Percentiles rank a stretch among this genome's conserved stretches.
Evolutionary conservation across 2,329 filamentous ascomycete genomes (phyloP).

Genomic region (Podosphaera fusca): DNA sequence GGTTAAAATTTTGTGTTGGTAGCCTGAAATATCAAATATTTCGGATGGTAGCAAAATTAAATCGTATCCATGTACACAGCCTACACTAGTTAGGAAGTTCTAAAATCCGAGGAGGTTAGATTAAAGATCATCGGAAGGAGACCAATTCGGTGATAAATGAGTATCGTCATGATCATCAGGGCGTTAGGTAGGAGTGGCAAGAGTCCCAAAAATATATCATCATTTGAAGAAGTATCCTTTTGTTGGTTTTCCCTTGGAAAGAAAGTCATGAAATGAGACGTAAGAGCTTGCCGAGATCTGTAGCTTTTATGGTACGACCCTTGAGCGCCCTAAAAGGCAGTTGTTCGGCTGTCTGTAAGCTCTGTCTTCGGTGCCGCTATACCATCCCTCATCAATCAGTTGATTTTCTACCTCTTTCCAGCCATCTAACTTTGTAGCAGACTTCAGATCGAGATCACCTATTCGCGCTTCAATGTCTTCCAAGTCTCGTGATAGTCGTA

Average conservation of each 20-base stretch:
- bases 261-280: neutral
- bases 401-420: conserved; percentile 42
- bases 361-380: conserved; percentile 21
- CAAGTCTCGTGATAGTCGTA: conserved; percentile 26
- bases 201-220: no score
- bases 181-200: no score
- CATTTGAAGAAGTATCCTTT: neutral
- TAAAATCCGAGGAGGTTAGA: no score
- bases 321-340: neutral
- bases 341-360: conserved; percentile 4
- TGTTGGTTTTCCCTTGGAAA: neutral
- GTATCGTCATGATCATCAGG: no score
- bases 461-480: conserved; percentile 31
- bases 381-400: conserved; percentile 47
- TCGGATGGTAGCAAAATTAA: no score
- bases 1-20: no score
- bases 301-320: neutral
- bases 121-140: no score
- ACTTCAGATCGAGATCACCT: conserved; percentile 60
- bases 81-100: no score
- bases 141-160: no score
- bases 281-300: neutral
- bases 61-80: no score
- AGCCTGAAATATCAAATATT: no score
- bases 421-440: conserved; percentile 39